Percentiles rank a stretch among this genome's conserved stretches.
Conservation (phyloP, 768 basidiomycete species). For the Termitomyces sp. region DNA sequence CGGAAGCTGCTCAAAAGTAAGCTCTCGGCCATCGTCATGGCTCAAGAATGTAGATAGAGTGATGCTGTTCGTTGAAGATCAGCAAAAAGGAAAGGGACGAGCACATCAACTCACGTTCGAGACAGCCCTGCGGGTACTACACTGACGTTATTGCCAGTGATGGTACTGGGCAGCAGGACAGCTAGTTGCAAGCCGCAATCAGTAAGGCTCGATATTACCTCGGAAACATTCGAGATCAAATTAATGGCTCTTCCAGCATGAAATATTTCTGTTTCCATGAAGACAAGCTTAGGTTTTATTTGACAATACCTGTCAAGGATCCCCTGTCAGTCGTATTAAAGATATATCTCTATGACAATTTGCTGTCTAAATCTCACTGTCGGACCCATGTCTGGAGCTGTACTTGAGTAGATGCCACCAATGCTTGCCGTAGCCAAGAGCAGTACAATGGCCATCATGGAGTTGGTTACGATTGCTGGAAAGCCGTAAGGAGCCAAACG, state of each 20-base stretch:
- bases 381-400: slow-evolving; percentile 69
- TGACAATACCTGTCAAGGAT: slow-evolving; percentile 57
- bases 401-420: slow-evolving; percentile 65
- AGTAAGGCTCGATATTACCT: slow-evolving; percentile 45
- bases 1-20: slow-evolving; percentile 66
- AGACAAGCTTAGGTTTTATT: slow-evolving; percentile 65
- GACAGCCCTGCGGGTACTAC: slow-evolving; percentile 17
- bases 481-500: background rate
- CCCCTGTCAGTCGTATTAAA: slow-evolving; percentile 16
- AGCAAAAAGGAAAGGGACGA: background rate
- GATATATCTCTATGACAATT: background rate
- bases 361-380: slow-evolving; percentile 29
- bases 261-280: slow-evolving; percentile 58
- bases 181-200: slow-evolving; percentile 43
- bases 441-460: slow-evolving; percentile 50
- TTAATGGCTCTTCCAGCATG: slow-evolving; percentile 58
- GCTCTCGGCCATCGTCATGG: slow-evolving; percentile 38
- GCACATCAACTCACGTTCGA: slow-evolving; percentile 25
- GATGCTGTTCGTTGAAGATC: slow-evolving; percentile 22
- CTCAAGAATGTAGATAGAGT: slow-evolving; percentile 49
- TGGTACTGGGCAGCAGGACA: slow-evolving; percentile 55
- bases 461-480: slow-evolving; percentile 65
- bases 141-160: slow-evolving; percentile 38
- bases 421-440: slow-evolving; percentile 62
- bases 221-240: slow-evolving; percentile 47